Conservation (phyloP, 148 eudicot species). For the Vaccinium myrtillus region DNA sequence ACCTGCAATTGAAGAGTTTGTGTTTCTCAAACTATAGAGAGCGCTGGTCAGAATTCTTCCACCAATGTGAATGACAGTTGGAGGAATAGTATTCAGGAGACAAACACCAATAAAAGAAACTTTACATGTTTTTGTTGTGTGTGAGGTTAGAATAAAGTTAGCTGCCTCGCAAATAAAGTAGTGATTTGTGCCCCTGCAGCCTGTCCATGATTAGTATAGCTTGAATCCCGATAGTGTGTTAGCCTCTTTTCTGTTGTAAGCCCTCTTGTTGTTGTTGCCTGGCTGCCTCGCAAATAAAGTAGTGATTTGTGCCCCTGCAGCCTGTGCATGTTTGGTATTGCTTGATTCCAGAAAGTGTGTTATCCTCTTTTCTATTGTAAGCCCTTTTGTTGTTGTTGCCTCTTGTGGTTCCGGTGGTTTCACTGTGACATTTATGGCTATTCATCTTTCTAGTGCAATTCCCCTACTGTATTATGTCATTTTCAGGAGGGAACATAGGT, state of each 20-base stretch:
- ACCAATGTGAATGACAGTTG: not conserved
- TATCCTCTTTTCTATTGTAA: not conserved
- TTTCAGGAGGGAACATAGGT: not conserved
- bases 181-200: not conserved
- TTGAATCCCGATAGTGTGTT: not conserved
- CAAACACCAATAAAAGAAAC: not conserved
- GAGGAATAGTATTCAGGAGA: not conserved
- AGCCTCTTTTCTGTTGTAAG: not conserved
- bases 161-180: not conserved
- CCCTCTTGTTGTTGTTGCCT: not conserved
- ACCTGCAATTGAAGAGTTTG: slow-evolving; percentile 79
- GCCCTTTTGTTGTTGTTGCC: not conserved
- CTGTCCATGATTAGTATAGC: not conserved
- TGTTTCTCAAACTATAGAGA: slow-evolving; percentile 61
- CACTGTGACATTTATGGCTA: not conserved
- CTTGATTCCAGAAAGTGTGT: not conserved
- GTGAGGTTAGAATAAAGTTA: not conserved
- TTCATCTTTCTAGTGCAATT: not conserved
- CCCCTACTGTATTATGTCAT: not conserved
- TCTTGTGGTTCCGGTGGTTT: not conserved
- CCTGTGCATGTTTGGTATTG: not conserved
- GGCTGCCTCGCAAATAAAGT: not conserved
- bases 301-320: not conserved
- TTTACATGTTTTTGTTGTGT: not conserved
- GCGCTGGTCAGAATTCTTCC: not conserved